Evolutionary conservation across 2,329 filamentous ascomycete genomes (phyloP), one percentile per base, ranked within the genome.

Genomic region (Fusarium tanahbumbuense): DNA sequence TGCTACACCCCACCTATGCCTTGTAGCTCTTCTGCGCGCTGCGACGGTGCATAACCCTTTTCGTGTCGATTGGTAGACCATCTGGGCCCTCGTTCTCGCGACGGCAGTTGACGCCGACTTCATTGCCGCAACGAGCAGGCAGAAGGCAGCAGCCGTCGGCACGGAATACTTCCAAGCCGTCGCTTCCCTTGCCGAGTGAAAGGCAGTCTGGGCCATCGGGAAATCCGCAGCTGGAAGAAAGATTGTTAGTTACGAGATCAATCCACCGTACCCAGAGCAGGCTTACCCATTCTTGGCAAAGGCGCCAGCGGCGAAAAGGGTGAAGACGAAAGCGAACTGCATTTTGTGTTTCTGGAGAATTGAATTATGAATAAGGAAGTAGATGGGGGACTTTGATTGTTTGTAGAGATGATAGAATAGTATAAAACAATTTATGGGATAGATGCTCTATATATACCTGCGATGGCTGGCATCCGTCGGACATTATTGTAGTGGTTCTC

Each of bases 71-170:
- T 4, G 34, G 34, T 22, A 34, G 53, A 32, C 53, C 53, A 49
- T 56, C 6, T 2, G 53, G 22, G 10, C 42, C 53, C 13, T 56
- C 53, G 8, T 56, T 56, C 28, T 56, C 53, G 22, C 53, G 53
- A 34, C 53, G 53, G 18, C 53, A 56, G 22, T 49, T 56, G 18
- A 56, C 53, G 18, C 42, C 53, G 8, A 2, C 53, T 27, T 56
- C 53, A 6, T 56, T 56, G 16, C 53, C 53, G 7, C 53, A 56
- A 13, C 53, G 28, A 3, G 28, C 28, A 6, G 53, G 53, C 27
- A 49, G 53, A 15, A 56, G 53, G 11, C 42, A 56, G 28, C 53
- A 56, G 28, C 42, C 42, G 3, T 56, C 53, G 23, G 16, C 28
- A 27, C 53, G 53, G 53, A 56, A 56, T 27, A 49, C 53, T 8